Conservation (phyloP, 768 basidiomycete species). For the Ramaria sp. region DNA sequence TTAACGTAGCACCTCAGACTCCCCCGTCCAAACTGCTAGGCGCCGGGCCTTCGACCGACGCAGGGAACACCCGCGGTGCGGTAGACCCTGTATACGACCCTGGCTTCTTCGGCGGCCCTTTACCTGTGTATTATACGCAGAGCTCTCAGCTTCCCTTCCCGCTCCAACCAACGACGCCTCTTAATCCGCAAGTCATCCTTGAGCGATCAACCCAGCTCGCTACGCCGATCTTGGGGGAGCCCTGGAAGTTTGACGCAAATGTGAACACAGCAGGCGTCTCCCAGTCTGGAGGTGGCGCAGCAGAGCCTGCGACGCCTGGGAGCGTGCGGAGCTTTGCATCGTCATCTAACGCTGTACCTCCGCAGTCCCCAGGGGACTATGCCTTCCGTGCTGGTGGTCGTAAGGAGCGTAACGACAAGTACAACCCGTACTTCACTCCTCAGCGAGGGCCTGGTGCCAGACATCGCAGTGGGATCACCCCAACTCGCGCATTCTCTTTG, state of each 20-base stretch:
- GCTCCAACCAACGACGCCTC: neutral
- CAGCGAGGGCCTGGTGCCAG: neutral
- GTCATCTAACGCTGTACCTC: neutral
- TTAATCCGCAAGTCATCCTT: neutral
- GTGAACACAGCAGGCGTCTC: no score
- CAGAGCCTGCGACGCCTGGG: neutral
- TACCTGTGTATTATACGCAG: neutral
- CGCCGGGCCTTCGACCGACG: neutral
- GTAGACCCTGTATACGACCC: neutral
- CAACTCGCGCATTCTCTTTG: neutral
- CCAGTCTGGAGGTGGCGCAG: no score
- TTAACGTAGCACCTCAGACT: neutral
- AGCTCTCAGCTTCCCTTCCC: neutral
- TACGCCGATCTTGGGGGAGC: neutral
- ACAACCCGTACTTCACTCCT: constrained; percentile 6
- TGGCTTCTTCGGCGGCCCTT: neutral
- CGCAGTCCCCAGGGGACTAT: neutral
- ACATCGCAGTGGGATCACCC: constrained; percentile 2
- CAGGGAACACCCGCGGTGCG: neutral
- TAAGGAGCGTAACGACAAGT: constrained; percentile 2
- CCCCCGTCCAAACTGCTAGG: neutral
- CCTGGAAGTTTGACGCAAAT: neutral
- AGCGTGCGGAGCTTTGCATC: neutral
- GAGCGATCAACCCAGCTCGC: neutral
- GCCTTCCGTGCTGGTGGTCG: neutral